Base-by-base conservation (phyloP, 2,329 filamentous ascomycete species). In the Colletotrichum sp. region DNA sequence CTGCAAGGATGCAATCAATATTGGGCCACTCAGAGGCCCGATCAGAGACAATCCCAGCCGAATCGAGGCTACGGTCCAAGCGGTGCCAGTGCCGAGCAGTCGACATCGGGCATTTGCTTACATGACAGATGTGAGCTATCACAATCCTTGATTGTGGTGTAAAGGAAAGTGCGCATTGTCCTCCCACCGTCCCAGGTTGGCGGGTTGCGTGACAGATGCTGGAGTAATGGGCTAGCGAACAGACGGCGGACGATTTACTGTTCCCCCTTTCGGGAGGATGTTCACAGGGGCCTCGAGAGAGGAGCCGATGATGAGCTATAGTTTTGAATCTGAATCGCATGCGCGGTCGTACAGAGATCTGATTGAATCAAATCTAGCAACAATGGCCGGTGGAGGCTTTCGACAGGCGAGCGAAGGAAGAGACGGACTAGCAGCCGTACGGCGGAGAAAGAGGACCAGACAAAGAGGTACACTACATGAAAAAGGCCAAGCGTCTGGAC, bases 1-100 rank as follows among this genome's bases (percentile, higher is more conserved):
- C 43, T 52, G 74, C 74, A 75, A 75, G 70, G 74, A 75, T 75
- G 21, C 30, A 52, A 60, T 21, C 59, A 73, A 68, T 75, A 75
- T 73, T 75, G 59, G 65, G 71, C 59, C 70, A 59, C 73, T 72
- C 32, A 63, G 70, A 75, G 34, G 73, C 26, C 59, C 18, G 59
- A 48, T 28, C 43, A 64, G 70, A 75, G 74, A 75, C 74, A 73
- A 34, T 52, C 14, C 57, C 57, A 63, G 57, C 36, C 30, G 34
- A 18, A 21, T 60, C 34, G 64, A 68, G 34, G 43, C 59, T 24
- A 34, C 26, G 59, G 64, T 73, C 74, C 59, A 60, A 73, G 70
- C 59, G 59, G 73, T 63, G 30, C 10, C 48, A 60, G 70, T 16
- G 32, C 30, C 21, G 34, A 52, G 43, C 36, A 24, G 32, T 65